A percentile compares a stretch with the other conserved stretches of the same genome.
Evolutionary conservation across 2,329 filamentous ascomycete species (phyloP).

Genomic region (Fusarium udum): DNA sequence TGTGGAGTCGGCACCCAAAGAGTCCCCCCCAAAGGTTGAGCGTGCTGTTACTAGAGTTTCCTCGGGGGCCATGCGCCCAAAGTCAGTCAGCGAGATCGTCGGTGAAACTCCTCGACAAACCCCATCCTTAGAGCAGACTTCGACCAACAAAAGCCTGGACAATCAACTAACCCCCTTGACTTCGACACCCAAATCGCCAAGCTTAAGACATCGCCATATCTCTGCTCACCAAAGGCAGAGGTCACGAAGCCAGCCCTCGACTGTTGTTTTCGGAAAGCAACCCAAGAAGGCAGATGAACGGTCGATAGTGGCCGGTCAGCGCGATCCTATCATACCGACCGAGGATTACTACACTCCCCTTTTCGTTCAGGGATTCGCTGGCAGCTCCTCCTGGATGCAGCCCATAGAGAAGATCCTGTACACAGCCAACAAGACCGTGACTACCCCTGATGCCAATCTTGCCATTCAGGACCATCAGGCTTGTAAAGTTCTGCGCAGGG

Average conservation of each 20-base stretch:
- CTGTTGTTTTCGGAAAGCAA: conserved; percentile 81
- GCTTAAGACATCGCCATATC: conserved; percentile 42
- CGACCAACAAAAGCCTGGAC: conserved; percentile 42
- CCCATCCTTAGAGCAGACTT: conserved; percentile 48
- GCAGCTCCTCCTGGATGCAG: conserved; percentile 68
- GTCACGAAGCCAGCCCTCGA: conserved; percentile 74
- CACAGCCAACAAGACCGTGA: conserved; percentile 88
- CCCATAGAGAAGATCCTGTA: conserved; percentile 76
- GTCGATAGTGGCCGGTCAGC: conserved; percentile 51
- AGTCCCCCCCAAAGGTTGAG: conserved; percentile 44
- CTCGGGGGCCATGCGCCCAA: conserved; percentile 75
- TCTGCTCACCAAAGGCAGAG: conserved; percentile 61
- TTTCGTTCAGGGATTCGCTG: conserved; percentile 67
- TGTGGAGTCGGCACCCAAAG: conserved; percentile 18
- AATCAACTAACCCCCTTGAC: conserved; percentile 54
- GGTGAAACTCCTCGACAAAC: conserved; percentile 61
- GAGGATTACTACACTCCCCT: conserved; percentile 73
- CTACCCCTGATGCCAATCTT: conserved; percentile 83
- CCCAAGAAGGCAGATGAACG: conserved; percentile 60
- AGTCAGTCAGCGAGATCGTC: conserved; percentile 78
- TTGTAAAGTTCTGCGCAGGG: conserved; percentile 83
- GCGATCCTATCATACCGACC: conserved; percentile 56
- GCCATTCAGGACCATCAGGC: conserved; percentile 88
- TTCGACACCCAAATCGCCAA: conserved; percentile 56
- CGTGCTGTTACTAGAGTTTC: conserved; percentile 75